Evolutionary conservation across 192 early-diverging fungal genomes (phyloP), one percentile per base, ranked within the genome.

Genomic region (Coemansia sp.): DNA sequence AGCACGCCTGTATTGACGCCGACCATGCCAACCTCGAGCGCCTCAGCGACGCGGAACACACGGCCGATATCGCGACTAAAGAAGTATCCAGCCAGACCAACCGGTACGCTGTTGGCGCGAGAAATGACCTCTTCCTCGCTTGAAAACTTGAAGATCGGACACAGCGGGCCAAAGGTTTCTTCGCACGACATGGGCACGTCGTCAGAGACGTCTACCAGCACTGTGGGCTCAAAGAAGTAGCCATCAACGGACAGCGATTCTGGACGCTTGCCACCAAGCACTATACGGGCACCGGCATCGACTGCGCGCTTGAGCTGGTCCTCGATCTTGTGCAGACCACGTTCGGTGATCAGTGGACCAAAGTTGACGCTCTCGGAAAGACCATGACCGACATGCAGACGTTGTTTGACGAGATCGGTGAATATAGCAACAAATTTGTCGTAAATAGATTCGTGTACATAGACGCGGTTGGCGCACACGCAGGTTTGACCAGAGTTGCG

Each of bases 131-230:
- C 91, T 1, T 91, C 89, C 60, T 95, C 93, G 16, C 86, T 86
- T 0, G 86, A 64, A 71, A 97, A 97, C 16, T 64, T 80, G 73
- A 86, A 90, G 31, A 98, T 76, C 12, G 85, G 87, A 31, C 90
- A 92, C 28, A 97, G 85, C 7, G 96, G 95, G 7, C 96, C 96
- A 87, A 97, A 97, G 5, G 90, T 91, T 74, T 97, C 96, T 71
- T 94, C 91, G 18, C 68, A 77, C 29, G 86, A 70, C 55, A 96
- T 87, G 14, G 66, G 65, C 89, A 93, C 92, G 30, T 85, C 79
- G 33, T 85, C 80, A 7, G 78, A 84, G 71, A 92, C 87, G n/a
- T 86, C 83, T 1, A 80, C 77, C 31, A 97, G 67, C 20, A 97
- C 84, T 1, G 95, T 96, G 20, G 94, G 94, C 32, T 90, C 84